Conservation (phyloP, 441 rosid genomes). For the Biscutella auriculata region DNA sequence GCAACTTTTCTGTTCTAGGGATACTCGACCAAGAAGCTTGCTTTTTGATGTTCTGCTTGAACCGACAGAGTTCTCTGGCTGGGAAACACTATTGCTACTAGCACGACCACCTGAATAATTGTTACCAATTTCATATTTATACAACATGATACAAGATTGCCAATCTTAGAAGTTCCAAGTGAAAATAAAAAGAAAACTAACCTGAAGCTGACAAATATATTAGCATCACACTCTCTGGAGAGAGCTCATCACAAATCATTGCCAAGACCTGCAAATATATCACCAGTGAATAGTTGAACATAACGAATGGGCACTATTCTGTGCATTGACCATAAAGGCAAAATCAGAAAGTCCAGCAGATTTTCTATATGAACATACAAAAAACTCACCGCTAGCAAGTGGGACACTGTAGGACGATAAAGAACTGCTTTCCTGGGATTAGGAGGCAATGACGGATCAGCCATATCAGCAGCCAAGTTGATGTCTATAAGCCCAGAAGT, state of each 20-base stretch:
- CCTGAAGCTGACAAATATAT: constrained; percentile 82
- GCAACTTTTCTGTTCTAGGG: constrained; percentile 39
- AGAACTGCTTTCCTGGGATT: constrained; percentile 64
- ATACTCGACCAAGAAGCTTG: constrained; percentile 36
- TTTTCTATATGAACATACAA: background rate
- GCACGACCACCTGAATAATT: constrained; percentile 47
- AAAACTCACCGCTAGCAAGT: constrained; percentile 73
- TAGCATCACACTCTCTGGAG: constrained; percentile 67
- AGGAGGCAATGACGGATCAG: constrained; percentile 65
- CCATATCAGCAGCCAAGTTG: constrained; percentile 56
- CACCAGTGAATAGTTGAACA: background rate
- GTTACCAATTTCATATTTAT: constrained; percentile 18
- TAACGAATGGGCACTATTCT: background rate
- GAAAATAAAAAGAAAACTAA: constrained; percentile 19
- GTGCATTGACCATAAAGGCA: background rate
- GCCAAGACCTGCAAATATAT: constrained; percentile 63
- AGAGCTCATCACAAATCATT: constrained; percentile 77
- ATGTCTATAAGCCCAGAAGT: constrained; percentile 77
- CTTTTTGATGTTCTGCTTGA: constrained; percentile 49
- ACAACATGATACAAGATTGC: background rate
- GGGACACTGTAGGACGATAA: constrained; percentile 73
- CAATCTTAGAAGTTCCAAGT: constrained; percentile 12
- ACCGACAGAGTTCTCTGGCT: constrained; percentile 41
- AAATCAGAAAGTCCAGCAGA: background rate
- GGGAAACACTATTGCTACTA: constrained; percentile 23